Percentiles rank a stretch among this genome's conserved stretches.
Conservation (phyloP, 2,329 filamentous ascomycete genomes). For the Sclerotiophoma versabilis region DNA sequence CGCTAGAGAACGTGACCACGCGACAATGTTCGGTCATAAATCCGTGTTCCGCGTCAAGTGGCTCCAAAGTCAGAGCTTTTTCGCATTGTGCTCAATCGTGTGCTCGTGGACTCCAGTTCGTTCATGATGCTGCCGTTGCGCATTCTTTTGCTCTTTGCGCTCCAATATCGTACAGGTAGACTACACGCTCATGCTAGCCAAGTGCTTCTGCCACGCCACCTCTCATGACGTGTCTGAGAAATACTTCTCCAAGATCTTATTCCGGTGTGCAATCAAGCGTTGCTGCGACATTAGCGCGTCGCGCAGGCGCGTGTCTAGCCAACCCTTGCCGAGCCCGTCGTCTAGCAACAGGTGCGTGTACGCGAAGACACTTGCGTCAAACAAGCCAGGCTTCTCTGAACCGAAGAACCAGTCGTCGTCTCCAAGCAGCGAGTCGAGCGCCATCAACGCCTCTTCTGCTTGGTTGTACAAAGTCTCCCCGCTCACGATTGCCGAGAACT, state of each 20-base stretch:
- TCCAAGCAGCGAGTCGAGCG: slow-evolving; percentile 66
- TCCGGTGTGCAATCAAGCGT: slow-evolving; percentile 70
- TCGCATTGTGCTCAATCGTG: neutral
- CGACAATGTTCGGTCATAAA: slow-evolving; percentile 10
- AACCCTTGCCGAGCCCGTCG: slow-evolving; percentile 61
- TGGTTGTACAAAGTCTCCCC: slow-evolving; percentile 65
- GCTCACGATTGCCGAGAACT: slow-evolving; percentile 65
- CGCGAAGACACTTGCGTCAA: slow-evolving; percentile 89
- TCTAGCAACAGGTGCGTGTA: slow-evolving; percentile 85
- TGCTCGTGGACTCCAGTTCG: neutral
- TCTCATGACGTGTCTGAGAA: slow-evolving; percentile 44
- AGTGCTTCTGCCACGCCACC: neutral
- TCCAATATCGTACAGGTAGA: slow-evolving; percentile 6
- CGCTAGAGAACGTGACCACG: slow-evolving; percentile 19
- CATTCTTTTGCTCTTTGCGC: neutral
- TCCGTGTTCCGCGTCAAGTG: neutral
- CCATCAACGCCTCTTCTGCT: slow-evolving; percentile 68
- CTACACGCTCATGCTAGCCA: neutral
- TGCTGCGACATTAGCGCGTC: slow-evolving; percentile 63
- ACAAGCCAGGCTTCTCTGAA: slow-evolving; percentile 67
- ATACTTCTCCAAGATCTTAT: slow-evolving; percentile 62
- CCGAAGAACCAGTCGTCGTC: slow-evolving; percentile 69
- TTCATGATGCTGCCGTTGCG: neutral
- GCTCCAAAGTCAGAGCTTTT: neutral
- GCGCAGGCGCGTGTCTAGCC: slow-evolving; percentile 68